Conservation (phyloP, 805 yeast genomes). For the Wickerhamomyces chaumierensis region DNA sequence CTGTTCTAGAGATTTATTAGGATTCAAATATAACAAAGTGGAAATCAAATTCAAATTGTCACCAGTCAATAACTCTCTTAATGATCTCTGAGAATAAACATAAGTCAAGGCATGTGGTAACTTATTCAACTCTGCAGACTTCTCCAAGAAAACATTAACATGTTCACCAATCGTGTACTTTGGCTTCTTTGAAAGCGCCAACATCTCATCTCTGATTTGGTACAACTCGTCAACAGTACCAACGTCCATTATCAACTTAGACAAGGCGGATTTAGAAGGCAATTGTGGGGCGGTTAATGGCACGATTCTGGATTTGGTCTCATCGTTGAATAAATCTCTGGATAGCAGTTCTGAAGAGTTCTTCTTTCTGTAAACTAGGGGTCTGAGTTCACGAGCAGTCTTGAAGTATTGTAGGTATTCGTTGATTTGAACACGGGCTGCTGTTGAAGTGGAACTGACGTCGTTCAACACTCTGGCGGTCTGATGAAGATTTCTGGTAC, state of each 20-base stretch:
- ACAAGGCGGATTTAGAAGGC: constrained; percentile 18
- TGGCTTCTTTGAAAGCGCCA: constrained; percentile 12
- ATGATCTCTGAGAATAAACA: constrained; percentile 9
- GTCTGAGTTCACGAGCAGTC: constrained; percentile 23
- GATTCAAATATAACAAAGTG: constrained; percentile 14
- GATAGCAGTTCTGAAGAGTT: constrained; percentile 26
- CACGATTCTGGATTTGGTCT: constrained; percentile 20
- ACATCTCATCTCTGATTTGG: constrained; percentile 7
- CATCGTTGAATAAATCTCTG: constrained; percentile 28
- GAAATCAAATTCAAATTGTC: constrained; percentile 13
- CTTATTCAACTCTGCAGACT: constrained; percentile 12
- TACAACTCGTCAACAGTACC: constrained; percentile 11
- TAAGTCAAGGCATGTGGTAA: constrained; percentile 14
- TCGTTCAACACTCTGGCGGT: constrained; percentile 7
- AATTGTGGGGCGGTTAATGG: constrained; percentile 23
- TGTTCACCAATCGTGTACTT: constrained; percentile 12
- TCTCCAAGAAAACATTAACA: constrained; percentile 12
- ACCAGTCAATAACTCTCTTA: constrained; percentile 5
- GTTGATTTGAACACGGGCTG: constrained; percentile 19
- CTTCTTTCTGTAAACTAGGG: constrained; percentile 28
- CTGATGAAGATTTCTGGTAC: constrained; percentile 7
- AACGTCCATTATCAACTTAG: constrained; percentile 15
- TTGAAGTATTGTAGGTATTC: constrained; percentile 23
- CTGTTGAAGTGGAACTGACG: neutral
- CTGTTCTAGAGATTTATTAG: constrained; percentile 7